Base-by-base conservation (phyloP, 768 basidiomycete species). In the Podaxis carcinomalis region DNA sequence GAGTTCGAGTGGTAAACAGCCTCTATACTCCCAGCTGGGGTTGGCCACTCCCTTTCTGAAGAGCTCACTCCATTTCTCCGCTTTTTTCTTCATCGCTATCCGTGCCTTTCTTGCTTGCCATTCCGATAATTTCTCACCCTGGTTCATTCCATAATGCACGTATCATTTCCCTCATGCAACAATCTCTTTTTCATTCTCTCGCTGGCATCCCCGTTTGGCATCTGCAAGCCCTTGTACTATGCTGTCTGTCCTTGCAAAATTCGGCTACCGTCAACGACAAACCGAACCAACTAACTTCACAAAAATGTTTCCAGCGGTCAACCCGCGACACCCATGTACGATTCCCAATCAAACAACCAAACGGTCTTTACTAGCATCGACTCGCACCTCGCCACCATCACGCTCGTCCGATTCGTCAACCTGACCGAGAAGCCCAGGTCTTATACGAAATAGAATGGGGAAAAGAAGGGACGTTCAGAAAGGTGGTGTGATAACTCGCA, bases 1-100 rank as follows among this genome's bases (percentile, higher is more conserved):
- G 77, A 78, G 67, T 78, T 78, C 51, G 77, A 78, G 68, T 78
- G 77, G 77, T 78, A 64, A 69, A 57, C 61, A 27, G 16, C 53
- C 19, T 21, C 50, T 6, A 50, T 21, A 35, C 40, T 42, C 52
- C 6, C 19, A 44, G 25, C 19, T 37, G 13, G 32, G 1, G 42
- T 14, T 47, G 35, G 36, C n/a, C 46, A 39, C 1, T 13, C 5
- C 42, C 6, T 25, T 5, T 23, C 5, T 21, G 21, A 39, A 39
- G 25, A 23, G 0, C 28, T 39, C 23, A 39, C 32, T 32, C 7
- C 7, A 3, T 32, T 57, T 51, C n/a, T 35, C 25, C 49, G 50
- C 13, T 36, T 21, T 42, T 27, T 55, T 14, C 10, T 28, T 23
- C 47, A 50, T 40, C 35, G 14, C 46, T 58, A 47, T 47, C 37